These are phyloP conservation scores for Babesia bigemina DNA, from an alignment of 169 alveolate genomes.

Conservation along the genomic window DNA sequence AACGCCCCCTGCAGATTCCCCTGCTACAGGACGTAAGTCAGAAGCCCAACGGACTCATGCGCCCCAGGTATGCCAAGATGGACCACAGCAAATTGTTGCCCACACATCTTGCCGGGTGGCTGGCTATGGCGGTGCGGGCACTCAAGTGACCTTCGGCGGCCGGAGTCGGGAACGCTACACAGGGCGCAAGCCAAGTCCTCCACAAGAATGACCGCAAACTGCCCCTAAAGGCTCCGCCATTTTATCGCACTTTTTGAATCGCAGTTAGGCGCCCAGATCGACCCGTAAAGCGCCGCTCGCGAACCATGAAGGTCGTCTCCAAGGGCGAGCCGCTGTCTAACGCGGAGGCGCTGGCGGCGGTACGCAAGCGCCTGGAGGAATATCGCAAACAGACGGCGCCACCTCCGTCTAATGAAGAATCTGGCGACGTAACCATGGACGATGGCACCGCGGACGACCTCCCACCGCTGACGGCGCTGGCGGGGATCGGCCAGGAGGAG, in stretches of 20 bases:
- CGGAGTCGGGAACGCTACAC: neutral
- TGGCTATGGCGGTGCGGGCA: constrained; percentile 41
- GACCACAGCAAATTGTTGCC: constrained; percentile 47
- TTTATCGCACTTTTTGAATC: too few relatives aligned
- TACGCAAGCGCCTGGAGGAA: constrained; percentile 21
- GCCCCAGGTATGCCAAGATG: constrained; percentile 49
- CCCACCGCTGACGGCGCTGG: neutral
- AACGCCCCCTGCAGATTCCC: constrained; percentile 64
- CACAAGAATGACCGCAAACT: too few relatives aligned
- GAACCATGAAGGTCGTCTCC: constrained; percentile 53
- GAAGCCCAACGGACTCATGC: neutral
- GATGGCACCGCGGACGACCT: neutral
- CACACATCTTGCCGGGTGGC: constrained; percentile 57
- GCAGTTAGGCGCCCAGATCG: too few relatives aligned
- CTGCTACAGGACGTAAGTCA: constrained; percentile 40
- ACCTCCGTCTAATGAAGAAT: neutral
- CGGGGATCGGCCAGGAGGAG: neutral
- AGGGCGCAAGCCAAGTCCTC: too few relatives aligned
- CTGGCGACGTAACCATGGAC: neutral
- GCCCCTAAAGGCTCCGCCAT: too few relatives aligned
- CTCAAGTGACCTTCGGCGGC: constrained; percentile 5
- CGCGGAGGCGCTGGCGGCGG: constrained; percentile 26
- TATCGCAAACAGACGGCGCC: constrained; percentile 13
- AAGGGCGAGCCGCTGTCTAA: constrained; percentile 60
- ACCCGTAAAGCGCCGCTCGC: neutral